phyloP scores from a whole-genome alignment of 306 rosid genomes.

The Cercis canadensis region DNA sequence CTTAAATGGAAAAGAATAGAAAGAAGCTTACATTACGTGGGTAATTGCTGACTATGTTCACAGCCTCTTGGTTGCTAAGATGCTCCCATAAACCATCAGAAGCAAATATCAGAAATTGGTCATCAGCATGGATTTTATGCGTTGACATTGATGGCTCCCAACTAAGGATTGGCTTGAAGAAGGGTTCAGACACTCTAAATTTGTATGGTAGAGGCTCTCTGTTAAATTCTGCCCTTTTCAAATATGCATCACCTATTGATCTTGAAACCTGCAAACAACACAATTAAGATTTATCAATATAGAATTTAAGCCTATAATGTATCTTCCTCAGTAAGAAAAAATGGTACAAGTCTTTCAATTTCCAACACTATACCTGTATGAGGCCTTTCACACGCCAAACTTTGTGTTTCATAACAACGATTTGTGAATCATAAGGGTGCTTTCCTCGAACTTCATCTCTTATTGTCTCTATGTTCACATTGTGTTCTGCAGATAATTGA shows the following conservation, averaged over 20 bases:
- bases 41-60: constrained; percentile 64
- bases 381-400: constrained; percentile 96
- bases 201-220: constrained; percentile 64
- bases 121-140: constrained; percentile 63
- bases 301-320: background rate
- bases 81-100: constrained; percentile 96
- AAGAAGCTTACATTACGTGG: constrained; percentile 59
- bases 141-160: constrained; percentile 66
- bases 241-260: constrained; percentile 87
- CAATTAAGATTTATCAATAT: constrained; percentile 27
- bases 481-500: constrained; percentile 82
- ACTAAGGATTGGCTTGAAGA: constrained; percentile 71
- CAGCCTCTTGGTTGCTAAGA: constrained; percentile 77
- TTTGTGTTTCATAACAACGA: constrained; percentile 66
- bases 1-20: no score
- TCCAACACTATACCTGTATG: constrained; percentile 63
- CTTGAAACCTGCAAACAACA: constrained; percentile 69
- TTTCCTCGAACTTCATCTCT: constrained; percentile 62
- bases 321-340: background rate
- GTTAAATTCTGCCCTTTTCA: constrained; percentile 78
- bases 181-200: constrained; percentile 71
- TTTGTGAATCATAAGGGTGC: constrained; percentile 75
- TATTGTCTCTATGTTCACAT: constrained; percentile 69
- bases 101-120: constrained; percentile 79
- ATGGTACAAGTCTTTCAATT: no score